These are phyloP conservation scores for Neobulgaria alba DNA, from an alignment of 2,329 filamentous ascomycete genomes.

Conservation along the genomic window DNA sequence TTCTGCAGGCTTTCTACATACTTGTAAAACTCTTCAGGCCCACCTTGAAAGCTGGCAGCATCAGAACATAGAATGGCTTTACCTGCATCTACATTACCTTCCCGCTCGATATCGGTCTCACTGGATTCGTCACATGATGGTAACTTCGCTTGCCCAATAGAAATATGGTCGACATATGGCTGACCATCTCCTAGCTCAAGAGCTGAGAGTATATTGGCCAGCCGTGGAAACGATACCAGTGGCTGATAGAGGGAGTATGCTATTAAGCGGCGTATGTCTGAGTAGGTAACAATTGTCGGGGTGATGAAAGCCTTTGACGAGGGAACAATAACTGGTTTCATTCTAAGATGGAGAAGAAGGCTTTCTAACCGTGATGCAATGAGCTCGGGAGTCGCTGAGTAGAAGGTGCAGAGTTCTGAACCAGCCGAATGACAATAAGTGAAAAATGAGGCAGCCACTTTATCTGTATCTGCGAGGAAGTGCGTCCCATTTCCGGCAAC, in stretches of 20 bases:
- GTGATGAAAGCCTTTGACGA: slow-evolving; percentile 2
- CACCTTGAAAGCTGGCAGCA: slow-evolving; percentile 13
- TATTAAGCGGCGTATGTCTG: slow-evolving; percentile 22
- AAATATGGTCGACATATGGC: slow-evolving; percentile 28
- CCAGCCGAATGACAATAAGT: slow-evolving; percentile 29
- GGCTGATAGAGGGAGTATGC: slow-evolving; percentile 25
- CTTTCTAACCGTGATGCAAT: slow-evolving; percentile 19
- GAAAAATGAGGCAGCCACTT: slow-evolving; percentile 23
- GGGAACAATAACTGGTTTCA: slow-evolving; percentile 22
- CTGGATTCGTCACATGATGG: not conserved
- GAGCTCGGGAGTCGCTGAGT: slow-evolving; percentile 13
- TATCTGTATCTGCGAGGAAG: slow-evolving; percentile 31
- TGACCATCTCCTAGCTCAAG: slow-evolving; percentile 34
- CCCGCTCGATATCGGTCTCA: slow-evolving; percentile 6
- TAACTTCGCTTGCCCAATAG: slow-evolving; percentile 6
- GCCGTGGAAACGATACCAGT: slow-evolving; percentile 21
- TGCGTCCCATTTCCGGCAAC: slow-evolving; percentile 31
- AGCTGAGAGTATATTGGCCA: slow-evolving; percentile 21
- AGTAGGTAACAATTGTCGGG: slow-evolving; percentile 26
- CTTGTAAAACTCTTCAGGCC: slow-evolving; percentile 17
- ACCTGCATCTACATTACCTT: slow-evolving; percentile 19
- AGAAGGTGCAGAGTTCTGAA: slow-evolving; percentile 18
- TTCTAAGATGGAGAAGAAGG: slow-evolving; percentile 35
- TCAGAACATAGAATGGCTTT: slow-evolving; percentile 26
- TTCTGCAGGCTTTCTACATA: slow-evolving; percentile 20